phyloP scores from a whole-genome alignment of 495 filamentous ascomycete species.

The Xylaria nigripes region DNA sequence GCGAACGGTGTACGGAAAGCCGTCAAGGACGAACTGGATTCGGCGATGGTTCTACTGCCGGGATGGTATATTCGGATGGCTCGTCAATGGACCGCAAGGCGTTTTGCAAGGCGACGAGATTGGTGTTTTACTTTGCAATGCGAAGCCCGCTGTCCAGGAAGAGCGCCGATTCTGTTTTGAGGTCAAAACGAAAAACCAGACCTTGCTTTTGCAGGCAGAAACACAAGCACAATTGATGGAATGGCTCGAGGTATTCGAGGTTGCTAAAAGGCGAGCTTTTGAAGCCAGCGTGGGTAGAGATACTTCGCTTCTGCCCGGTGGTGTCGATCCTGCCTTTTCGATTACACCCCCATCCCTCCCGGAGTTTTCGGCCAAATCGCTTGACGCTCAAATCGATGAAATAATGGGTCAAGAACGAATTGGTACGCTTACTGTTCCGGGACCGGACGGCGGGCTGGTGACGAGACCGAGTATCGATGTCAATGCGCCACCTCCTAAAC shows the following conservation, averaged over 20 bases:
- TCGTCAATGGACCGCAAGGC: conserved; percentile 77
- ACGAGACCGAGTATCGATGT: conserved; percentile 68
- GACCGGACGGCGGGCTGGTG: conserved; percentile 46
- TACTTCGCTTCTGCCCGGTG: conserved; percentile 48
- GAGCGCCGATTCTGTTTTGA: conserved; percentile 96
- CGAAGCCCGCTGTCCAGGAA: conserved; percentile 83
- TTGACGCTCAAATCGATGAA: conserved; percentile 58
- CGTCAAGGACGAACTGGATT: conserved; percentile 77
- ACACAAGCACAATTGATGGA: conserved; percentile 81
- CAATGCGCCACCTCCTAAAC: conserved; percentile 35
- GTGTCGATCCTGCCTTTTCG: conserved; percentile 78
- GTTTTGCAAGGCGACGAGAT: conserved; percentile 95
- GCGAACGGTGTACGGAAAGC: conserved; percentile 75
- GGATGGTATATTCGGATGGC: conserved; percentile 91
- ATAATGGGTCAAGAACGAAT: conserved; percentile 21
- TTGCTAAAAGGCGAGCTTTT: conserved; percentile 84
- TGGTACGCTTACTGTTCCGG: conserved; percentile 59
- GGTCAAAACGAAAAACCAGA: conserved; percentile 94
- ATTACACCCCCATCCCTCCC: conserved; percentile 82
- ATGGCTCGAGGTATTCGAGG: conserved; percentile 87
- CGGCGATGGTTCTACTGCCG: conserved; percentile 92
- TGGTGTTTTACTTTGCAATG: conserved; percentile 86
- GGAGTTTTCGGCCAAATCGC: conserved; percentile 73
- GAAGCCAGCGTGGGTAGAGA: conserved; percentile 58
- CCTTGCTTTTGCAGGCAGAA: conserved; percentile 83